Conservation (phyloP, 805 yeast species). For the Teunomyces barrocoloradensis region DNA sequence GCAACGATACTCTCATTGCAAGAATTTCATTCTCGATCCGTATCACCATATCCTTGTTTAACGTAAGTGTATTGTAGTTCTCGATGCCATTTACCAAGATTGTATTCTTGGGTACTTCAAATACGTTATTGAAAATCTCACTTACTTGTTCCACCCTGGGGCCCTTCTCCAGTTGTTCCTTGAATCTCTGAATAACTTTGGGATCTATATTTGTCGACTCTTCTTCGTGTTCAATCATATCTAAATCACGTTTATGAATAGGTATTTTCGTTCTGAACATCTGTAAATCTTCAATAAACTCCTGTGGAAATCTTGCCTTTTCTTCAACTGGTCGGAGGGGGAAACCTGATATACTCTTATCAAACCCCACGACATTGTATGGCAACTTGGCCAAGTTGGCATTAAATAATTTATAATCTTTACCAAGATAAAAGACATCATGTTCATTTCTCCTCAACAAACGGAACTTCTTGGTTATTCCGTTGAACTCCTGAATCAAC, state of each 20-base stretch:
- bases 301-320: constrained; percentile 33
- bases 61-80: constrained; percentile 23
- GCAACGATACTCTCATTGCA: constrained; percentile 26
- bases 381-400: constrained; percentile 28
- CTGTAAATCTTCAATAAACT: constrained; percentile 37
- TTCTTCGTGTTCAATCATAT: constrained; percentile 25
- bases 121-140: constrained; percentile 16
- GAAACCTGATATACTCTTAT: constrained; percentile 35
- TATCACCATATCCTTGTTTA: constrained; percentile 16
- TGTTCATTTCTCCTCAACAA: constrained; percentile 34
- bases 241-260: constrained; percentile 36
- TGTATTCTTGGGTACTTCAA: constrained; percentile 25
- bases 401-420: constrained; percentile 29
- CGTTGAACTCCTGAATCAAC: constrained; percentile 33
- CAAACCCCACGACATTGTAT: constrained; percentile 43
- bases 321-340: constrained; percentile 27
- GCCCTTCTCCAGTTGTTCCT: not conserved
- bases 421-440: constrained; percentile 24
- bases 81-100: constrained; percentile 27
- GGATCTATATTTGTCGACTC: constrained; percentile 20
- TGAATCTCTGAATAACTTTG: constrained; percentile 5
- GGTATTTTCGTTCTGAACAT: constrained; percentile 27
- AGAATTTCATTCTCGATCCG: constrained; percentile 28
- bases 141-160: constrained; percentile 8
- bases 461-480: constrained; percentile 35